A percentile compares a stretch with the other conserved stretches of the same genome.
Evolutionary conservation across 441 rosid genomes (phyloP).

Genomic region (Populus tomentosa): DNA sequence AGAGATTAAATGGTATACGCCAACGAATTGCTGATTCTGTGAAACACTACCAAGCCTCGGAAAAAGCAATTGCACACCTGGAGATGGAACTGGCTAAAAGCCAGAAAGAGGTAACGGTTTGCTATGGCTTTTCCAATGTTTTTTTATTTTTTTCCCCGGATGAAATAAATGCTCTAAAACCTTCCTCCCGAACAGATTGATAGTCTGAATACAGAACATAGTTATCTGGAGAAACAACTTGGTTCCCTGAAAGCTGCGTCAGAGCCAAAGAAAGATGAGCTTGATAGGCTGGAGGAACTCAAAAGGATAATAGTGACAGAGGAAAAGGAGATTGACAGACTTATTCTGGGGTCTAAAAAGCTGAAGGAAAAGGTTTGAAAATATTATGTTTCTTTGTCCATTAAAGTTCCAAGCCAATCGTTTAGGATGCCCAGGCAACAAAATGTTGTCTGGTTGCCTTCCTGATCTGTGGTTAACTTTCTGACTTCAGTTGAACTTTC

Average conservation of each 20-base stretch:
- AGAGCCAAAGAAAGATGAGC: constrained; percentile 72
- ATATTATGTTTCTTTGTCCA: constrained; percentile 5
- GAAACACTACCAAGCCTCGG: constrained; percentile 57
- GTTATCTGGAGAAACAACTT: constrained; percentile 74
- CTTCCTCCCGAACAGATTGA: constrained; percentile 52
- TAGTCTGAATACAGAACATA: constrained; percentile 68
- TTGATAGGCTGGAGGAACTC: constrained; percentile 60
- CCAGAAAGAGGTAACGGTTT: constrained; percentile 66
- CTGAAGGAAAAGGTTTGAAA: constrained; percentile 70
- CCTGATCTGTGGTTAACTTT: background rate
- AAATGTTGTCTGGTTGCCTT: background rate
- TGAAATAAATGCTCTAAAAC: constrained; percentile 13
- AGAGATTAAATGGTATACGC: constrained; percentile 50
- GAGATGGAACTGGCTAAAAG: constrained; percentile 92
- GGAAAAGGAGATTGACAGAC: constrained; percentile 68
- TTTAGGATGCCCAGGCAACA: background rate
- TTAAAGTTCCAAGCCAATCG: constrained; percentile 1
- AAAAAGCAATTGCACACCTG: constrained; percentile 52
- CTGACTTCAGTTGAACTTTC: background rate
- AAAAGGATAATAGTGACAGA: constrained; percentile 48
- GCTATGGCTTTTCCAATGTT: constrained; percentile 1
- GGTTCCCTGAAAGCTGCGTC: constrained; percentile 77
- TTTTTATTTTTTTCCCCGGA: constrained; percentile 2
- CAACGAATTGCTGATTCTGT: constrained; percentile 61
- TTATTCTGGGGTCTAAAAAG: constrained; percentile 66